Evolutionary conservation across 2,329 filamentous ascomycete genomes (phyloP).

Genomic region (Fusarium burgessii): DNA sequence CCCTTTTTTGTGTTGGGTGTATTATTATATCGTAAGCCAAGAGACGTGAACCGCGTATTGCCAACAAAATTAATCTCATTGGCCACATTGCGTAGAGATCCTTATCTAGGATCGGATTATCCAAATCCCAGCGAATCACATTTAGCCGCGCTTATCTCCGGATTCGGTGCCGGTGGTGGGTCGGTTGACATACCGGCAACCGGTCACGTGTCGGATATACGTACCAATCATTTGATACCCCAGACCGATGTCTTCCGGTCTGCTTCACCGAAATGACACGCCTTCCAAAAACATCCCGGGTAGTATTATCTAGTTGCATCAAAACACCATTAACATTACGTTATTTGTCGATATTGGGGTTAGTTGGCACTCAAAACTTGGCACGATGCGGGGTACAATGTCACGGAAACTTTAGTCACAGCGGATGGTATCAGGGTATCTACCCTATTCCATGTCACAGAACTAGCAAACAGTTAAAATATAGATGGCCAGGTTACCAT

Average conservation of each 20-base stretch:
- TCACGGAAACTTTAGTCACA: slow-evolving; percentile 22
- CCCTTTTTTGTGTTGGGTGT: slow-evolving; percentile 8
- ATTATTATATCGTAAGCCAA: slow-evolving; percentile 23
- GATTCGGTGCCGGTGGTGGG: slow-evolving; percentile 23
- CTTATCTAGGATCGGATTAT: slow-evolving; percentile 32
- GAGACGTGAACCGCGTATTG: slow-evolving; percentile 13
- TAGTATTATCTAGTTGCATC: slow-evolving; percentile 26
- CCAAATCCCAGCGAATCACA: slow-evolving; percentile 11
- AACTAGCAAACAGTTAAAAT: not conserved
- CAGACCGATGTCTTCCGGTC: slow-evolving; percentile 31
- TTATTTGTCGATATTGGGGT: slow-evolving; percentile 4
- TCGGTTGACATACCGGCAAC: slow-evolving; percentile 23
- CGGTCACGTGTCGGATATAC: slow-evolving; percentile 33
- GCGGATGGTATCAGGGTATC: not conserved
- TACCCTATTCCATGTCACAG: slow-evolving; percentile 7
- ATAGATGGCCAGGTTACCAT: not conserved
- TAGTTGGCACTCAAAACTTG: not conserved
- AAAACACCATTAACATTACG: slow-evolving; percentile 18
- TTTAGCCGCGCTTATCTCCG: not conserved
- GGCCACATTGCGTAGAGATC: slow-evolving; percentile 1
- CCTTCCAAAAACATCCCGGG: slow-evolving; percentile 30
- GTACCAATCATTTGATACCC: slow-evolving; percentile 8
- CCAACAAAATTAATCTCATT: slow-evolving; percentile 27
- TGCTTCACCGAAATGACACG: slow-evolving; percentile 19
- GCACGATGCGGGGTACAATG: not conserved